Base-by-base conservation (phyloP, 352 stramenopile genomes). In the Pythium rhizo-oryzae region DNA sequence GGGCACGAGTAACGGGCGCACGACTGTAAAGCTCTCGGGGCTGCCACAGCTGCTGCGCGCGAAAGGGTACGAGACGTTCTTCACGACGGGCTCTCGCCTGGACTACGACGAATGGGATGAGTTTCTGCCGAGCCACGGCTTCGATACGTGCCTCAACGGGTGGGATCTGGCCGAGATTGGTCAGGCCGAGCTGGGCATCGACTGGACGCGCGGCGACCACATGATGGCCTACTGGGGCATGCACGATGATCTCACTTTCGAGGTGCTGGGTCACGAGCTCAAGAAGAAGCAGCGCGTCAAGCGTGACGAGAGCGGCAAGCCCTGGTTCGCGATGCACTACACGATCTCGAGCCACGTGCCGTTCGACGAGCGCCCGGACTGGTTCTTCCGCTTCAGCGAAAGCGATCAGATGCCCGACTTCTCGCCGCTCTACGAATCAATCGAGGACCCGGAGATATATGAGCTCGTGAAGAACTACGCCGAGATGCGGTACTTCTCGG, bases 321-420 rank as follows among this genome's bases (percentile, higher is more conserved):
- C 81, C 33, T 91, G 75, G 70, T 92, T 92, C 62, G 64, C 69
- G 18, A 88, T 69, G 15, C 84, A 90, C 55, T 92, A 89, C 54
- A 92, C 83, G 24, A 92, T 92, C 67, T 92, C 84, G 64, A 92
- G 80, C 68, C 84, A 92, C 59, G 74, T 78, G 30, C 79, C 79
- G 37, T 92, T 90, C 54, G 65, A 87, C n/a, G 79, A 87, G 28
- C 74, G 73, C 0, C 82, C 80, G 1, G 74, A 83, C 33, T 92
- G 84, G 84, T 90, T 81, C 68, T 82, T 82, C 44, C 71, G 81
- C 28, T 77, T 81, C 35, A 28, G 52, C 2, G 56, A 78, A 28
- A 56, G 51, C n/a, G 30, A 64, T 25, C 39, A 64, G 15, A 75
- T 89, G 19, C 71, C 79, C 0, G 66, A 76, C 35, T 87, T 90